A percentile compares a stretch with the other conserved stretches of the same genome.
These are phyloP conservation scores for Geosmithia putterillii DNA, from an alignment of 2,329 filamentous ascomycete genomes.

Conservation along the genomic window DNA sequence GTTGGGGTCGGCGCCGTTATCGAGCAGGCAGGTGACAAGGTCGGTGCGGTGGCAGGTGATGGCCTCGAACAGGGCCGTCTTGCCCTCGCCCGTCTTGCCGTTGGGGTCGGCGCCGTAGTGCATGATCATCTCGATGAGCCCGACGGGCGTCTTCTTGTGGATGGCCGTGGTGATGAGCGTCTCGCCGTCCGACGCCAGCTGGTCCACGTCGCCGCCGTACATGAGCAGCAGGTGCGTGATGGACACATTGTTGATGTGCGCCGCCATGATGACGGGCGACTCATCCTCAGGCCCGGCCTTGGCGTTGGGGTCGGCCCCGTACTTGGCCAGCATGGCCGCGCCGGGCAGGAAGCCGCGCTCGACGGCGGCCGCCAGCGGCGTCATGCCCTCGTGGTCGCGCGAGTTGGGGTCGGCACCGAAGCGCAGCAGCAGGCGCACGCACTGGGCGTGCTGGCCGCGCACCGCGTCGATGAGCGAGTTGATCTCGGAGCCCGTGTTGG, in stretches of 20 bases:
- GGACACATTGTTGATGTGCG: constrained; percentile 37
- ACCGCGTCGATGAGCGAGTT: constrained; percentile 42
- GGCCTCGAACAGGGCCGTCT: constrained; percentile 51
- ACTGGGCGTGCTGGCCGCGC: constrained; percentile 36
- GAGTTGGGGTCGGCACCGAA: constrained; percentile 46
- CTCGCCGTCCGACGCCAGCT: constrained; percentile 40
- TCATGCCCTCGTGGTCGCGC: constrained; percentile 32
- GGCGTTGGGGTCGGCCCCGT: constrained; percentile 47
- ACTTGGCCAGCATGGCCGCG: constrained; percentile 49
- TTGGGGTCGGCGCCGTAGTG: constrained; percentile 48
- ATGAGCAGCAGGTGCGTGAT: constrained; percentile 48
- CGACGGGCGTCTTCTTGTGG: constrained; percentile 41
- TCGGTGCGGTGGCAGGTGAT: constrained; percentile 44
- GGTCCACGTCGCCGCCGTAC: constrained; percentile 46
- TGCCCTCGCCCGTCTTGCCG: constrained; percentile 46
- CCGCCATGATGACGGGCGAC: constrained; percentile 36
- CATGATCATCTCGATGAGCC: constrained; percentile 46
- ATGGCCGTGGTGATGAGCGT: constrained; percentile 49
- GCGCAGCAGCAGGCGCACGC: constrained; percentile 39
- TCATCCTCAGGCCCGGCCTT: constrained; percentile 34
- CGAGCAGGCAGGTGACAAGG: constrained; percentile 33
- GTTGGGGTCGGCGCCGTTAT: constrained; percentile 54
- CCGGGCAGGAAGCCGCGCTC: constrained; percentile 42
- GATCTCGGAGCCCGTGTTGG: constrained; percentile 31
- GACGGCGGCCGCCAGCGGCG: constrained; percentile 37